Evolutionary conservation across 1,139 yeast genomes (phyloP).

Genomic region (Pneumocystis murina): DNA sequence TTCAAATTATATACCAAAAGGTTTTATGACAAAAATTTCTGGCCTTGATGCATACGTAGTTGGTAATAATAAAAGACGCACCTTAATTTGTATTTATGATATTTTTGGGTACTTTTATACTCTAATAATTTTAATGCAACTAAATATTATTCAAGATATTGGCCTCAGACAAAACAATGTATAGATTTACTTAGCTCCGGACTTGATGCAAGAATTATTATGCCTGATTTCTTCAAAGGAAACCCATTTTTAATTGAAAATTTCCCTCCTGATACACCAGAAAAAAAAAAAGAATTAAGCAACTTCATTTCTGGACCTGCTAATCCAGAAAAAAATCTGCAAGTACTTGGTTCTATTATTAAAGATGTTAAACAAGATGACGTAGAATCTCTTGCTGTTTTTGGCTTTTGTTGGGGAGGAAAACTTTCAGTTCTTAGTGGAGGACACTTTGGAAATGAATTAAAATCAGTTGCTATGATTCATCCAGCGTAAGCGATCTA

Average conservation of each 20-base stretch:
- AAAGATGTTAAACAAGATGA: background rate
- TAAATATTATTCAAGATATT: background rate
- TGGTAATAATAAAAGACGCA: background rate
- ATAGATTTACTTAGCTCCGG: background rate
- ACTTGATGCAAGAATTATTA: constrained; percentile 1
- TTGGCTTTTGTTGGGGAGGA: constrained; percentile 4
- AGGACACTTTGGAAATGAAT: background rate
- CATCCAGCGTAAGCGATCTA: background rate
- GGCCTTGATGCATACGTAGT: background rate
- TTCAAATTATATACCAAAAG: background rate
- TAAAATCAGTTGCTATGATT: constrained; percentile 1
- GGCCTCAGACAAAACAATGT: background rate
- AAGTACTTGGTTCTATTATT: background rate
- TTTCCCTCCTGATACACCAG: constrained; percentile 1
- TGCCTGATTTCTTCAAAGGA: constrained; percentile 3
- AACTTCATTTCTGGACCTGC: background rate
- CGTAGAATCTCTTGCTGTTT: background rate
- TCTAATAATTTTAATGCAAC: background rate
- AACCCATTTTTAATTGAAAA: background rate
- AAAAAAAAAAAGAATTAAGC: background rate
- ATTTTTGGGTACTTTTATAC: background rate
- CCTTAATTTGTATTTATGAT: constrained; percentile 1
- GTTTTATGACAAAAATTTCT: background rate
- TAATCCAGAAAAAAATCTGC: background rate
- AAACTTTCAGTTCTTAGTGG: background rate